Evolutionary conservation across 164 flowering plant genomes (phyloP).

Genomic region (Annona squamosa): DNA sequence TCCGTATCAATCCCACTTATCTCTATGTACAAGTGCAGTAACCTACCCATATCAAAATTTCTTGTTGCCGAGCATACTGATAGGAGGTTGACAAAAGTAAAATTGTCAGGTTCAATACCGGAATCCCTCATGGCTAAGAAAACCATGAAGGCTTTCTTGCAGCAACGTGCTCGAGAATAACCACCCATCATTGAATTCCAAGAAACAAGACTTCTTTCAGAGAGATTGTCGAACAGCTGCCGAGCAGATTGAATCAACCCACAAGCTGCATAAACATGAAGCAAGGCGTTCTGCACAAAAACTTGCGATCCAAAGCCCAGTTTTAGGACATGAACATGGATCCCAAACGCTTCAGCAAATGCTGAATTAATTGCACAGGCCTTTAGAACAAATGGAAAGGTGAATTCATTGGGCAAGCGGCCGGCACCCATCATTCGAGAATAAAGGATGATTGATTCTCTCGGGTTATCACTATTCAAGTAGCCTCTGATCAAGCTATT

Average conservation of each 20-base stretch:
- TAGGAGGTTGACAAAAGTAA: slow-evolving; percentile 41
- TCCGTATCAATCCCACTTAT: slow-evolving; percentile 29
- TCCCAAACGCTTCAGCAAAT: slow-evolving; percentile 19
- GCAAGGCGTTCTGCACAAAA: slow-evolving; percentile 34
- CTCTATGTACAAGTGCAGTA: slow-evolving; percentile 34
- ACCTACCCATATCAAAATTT: slow-evolving; percentile 27
- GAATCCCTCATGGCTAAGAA: slow-evolving; percentile 31
- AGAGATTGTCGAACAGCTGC: slow-evolving; percentile 35
- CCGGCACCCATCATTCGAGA: slow-evolving; percentile 28
- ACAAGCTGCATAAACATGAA: slow-evolving; percentile 27
- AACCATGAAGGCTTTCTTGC: slow-evolving; percentile 28
- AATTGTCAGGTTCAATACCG: slow-evolving; percentile 31
- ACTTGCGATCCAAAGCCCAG: slow-evolving; percentile 36
- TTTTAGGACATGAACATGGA: slow-evolving; percentile 36
- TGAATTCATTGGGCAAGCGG: slow-evolving; percentile 36
- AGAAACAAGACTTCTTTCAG: slow-evolving; percentile 35
- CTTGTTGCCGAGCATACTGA: slow-evolving; percentile 33
- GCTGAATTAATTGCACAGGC: slow-evolving; percentile 28
- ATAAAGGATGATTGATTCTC: slow-evolving; percentile 26
- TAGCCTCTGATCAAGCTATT: slow-evolving; percentile 42
- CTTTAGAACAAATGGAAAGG: slow-evolving; percentile 53
- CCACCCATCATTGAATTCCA: slow-evolving; percentile 59
- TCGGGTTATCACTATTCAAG: slow-evolving; percentile 19
- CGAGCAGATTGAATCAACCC: slow-evolving; percentile 25
- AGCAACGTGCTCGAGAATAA: slow-evolving; percentile 29